Base-by-base conservation (phyloP, 805 yeast genomes). In the Saccharomycopsis javanensis region DNA sequence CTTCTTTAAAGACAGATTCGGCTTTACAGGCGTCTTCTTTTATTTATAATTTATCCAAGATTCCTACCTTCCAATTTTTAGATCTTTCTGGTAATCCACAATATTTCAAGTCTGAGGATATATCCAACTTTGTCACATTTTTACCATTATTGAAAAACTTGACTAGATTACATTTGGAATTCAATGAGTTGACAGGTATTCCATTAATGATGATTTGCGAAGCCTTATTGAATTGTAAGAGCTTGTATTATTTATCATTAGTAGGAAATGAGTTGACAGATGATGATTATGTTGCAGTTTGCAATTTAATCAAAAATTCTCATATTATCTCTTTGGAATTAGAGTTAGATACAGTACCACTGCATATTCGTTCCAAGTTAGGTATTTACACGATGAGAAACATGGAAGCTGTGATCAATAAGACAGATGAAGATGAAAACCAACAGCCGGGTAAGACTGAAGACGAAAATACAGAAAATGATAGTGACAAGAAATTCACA, bases 311-410 rank as follows among this genome's bases (percentile, higher is more conserved):
- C 48, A 75, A 79, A 57, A 81, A 90, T 16, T 73, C 75, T 11
- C 75, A 85, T 2, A 70, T 91, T 31, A 80, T 83, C 55, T 80
- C 85, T 0, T 67, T 89, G 23, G 94, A 86, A 61, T 74, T 86
- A 45, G 90, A 87, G 62, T 74, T 73, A 56, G 80, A 74, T 3
- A 70, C 73, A 7, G 74, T 87, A 63, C 81, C 90, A 0, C 75
- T 75, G 27, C 72, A 78, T 50, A 73, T 83, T 62, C 81, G 78
- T 64, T 85, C 86, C 58, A 79, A 79, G 58, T 77, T 90, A 53
- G 88, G 95, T 0, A 72, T 87, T 25, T 85, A 85, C 66, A 82
- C 92, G 10, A 83, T 91, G 82, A 79, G 84, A 65, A 91, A 91
- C 68, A 82, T 89, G 82, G 91, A 85, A 63, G 68, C 71, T 23